Evolutionary conservation across 441 rosid species (phyloP).

Genomic region (Omphalea diandra): DNA sequence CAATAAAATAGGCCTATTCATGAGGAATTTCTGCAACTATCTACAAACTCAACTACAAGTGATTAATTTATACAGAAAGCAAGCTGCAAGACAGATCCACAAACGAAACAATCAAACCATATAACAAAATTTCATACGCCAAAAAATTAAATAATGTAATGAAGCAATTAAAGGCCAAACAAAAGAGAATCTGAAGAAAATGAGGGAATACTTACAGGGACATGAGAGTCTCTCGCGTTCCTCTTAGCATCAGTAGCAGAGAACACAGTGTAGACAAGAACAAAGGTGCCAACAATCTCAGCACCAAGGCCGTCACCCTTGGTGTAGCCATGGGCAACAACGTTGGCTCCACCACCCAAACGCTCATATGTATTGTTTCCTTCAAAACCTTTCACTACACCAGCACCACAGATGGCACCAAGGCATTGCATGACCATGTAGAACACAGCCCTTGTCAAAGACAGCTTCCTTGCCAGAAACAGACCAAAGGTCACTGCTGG

Average conservation of each 20-base stretch:
- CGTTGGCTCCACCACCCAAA: constrained; percentile 72
- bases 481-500: constrained; percentile 88
- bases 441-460: constrained; percentile 70
- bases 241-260: constrained; percentile 97
- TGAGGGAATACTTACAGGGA: constrained; percentile 49
- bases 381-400: constrained; percentile 83
- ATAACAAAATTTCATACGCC: too few relatives aligned
- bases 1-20: neutral
- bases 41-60: neutral
- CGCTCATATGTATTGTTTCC: constrained; percentile 26
- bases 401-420: constrained; percentile 92
- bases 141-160: too few relatives aligned
- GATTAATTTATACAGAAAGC: neutral
- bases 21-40: neutral
- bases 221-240: constrained; percentile 92
- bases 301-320: constrained; percentile 88
- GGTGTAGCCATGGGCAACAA: constrained; percentile 58
- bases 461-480: constrained; percentile 74
- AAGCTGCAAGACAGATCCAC: neutral
- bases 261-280: constrained; percentile 92
- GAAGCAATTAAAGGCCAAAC: neutral
- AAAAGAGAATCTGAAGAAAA: neutral
- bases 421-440: constrained; percentile 88
- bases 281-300: constrained; percentile 84
- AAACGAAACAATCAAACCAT: too few relatives aligned